Conservation (phyloP, 768 basidiomycete species). For the Bullera alba region DNA sequence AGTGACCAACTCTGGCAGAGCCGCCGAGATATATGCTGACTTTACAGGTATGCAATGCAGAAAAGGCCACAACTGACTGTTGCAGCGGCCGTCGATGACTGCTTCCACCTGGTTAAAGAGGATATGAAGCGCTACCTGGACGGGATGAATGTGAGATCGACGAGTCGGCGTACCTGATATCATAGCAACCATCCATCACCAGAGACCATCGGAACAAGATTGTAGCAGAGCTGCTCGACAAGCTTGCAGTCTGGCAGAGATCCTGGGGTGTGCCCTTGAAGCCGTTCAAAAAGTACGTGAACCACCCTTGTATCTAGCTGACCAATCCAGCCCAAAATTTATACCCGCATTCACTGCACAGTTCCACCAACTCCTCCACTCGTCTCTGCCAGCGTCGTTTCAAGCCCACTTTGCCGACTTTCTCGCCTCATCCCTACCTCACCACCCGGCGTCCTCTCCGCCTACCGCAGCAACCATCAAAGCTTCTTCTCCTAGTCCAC, state of each 20-base stretch:
- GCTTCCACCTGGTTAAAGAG: slow-evolving; percentile 27
- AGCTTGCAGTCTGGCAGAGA: slow-evolving; percentile 35
- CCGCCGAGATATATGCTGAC: slow-evolving; percentile 14
- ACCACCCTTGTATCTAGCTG: not conserved
- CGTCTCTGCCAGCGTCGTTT: slow-evolving; percentile 26
- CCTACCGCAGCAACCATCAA: slow-evolving; percentile 7
- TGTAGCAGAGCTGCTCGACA: slow-evolving; percentile 34
- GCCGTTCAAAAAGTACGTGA: slow-evolving; percentile 27
- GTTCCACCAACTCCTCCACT: slow-evolving; percentile 38
- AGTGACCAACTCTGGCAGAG: slow-evolving; percentile 4
- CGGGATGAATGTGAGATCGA: slow-evolving; percentile 12
- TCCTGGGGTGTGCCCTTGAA: slow-evolving; percentile 35
- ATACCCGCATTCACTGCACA: slow-evolving; percentile 23
- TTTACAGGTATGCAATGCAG: slow-evolving; percentile 21
- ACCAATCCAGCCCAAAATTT: slow-evolving; percentile 15
- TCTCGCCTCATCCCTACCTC: slow-evolving; percentile 24
- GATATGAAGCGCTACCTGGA: slow-evolving; percentile 32
- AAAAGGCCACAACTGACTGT: not conserved
- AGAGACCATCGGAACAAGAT: slow-evolving; percentile 9
- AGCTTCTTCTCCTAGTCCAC: slow-evolving; percentile 26
- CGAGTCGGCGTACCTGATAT: not conserved
- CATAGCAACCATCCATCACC: slow-evolving; percentile 4
- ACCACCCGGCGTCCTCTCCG: slow-evolving; percentile 6
- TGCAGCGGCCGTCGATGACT: slow-evolving; percentile 27
- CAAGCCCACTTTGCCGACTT: slow-evolving; percentile 29